Evolutionary conservation across 2,329 filamentous ascomycete genomes (phyloP).

Genomic region (Magnaporthales sp.): DNA sequence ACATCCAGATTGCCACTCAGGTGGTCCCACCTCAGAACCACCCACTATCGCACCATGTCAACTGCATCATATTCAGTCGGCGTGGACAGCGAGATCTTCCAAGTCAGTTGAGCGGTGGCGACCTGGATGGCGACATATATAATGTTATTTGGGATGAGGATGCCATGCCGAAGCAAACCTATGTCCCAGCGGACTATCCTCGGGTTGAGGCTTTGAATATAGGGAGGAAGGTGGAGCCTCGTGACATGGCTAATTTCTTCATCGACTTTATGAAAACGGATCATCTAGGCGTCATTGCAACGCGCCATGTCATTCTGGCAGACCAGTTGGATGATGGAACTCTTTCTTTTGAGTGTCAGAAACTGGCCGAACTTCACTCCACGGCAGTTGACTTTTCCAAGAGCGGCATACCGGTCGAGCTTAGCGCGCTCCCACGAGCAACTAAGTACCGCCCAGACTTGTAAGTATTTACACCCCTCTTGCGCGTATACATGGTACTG

Average conservation of each 20-base stretch:
- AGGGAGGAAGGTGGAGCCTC: conserved; percentile 44
- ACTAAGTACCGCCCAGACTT: conserved; percentile 43
- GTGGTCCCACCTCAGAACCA: conserved; percentile 51
- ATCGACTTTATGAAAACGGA: conserved; percentile 67
- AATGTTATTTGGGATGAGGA: conserved; percentile 65
- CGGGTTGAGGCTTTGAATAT: conserved; percentile 48
- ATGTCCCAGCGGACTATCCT: conserved; percentile 62
- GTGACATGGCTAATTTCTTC: conserved; percentile 75
- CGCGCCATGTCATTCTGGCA: conserved; percentile 53
- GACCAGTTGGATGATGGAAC: conserved; percentile 48
- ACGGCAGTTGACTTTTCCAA: conserved; percentile 70
- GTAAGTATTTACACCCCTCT: conserved; percentile 26
- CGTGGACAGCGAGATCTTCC: conserved; percentile 65
- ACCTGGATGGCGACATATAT: conserved; percentile 77
- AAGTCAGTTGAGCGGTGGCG: conserved; percentile 70
- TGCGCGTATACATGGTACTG: conserved; percentile 7
- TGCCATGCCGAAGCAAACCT: conserved; percentile 33
- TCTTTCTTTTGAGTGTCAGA: conserved; percentile 36
- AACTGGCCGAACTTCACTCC: conserved; percentile 56
- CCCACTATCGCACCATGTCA: conserved; percentile 52
- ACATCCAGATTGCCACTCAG: conserved; percentile 60
- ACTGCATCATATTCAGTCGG: conserved; percentile 73
- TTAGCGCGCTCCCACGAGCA: conserved; percentile 30
- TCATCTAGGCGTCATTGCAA: conserved; percentile 57
- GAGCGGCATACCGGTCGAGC: conserved; percentile 53